Conservation (phyloP, 768 basidiomycete species). For the Lactarius tabidus region DNA sequence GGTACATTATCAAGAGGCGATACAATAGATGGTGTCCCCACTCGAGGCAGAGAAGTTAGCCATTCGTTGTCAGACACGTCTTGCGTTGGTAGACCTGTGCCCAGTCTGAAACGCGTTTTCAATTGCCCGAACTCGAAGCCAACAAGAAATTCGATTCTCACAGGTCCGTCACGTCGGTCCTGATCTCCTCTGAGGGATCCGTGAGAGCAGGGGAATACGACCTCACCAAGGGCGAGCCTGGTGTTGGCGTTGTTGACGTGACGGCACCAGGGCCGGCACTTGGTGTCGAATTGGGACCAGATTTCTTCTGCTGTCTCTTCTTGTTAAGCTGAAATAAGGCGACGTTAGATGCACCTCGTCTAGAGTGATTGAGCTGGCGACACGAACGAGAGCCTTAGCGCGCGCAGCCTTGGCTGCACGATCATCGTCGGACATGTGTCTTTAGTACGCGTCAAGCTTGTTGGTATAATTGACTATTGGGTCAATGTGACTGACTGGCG, state of each 20-base stretch:
- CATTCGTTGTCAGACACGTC: slow-evolving; percentile 45
- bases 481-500: not conserved
- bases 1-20: slow-evolving; percentile 26
- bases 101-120: slow-evolving; percentile 36
- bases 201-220: slow-evolving; percentile 31
- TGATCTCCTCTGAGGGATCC: slow-evolving; percentile 35
- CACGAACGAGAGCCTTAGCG: slow-evolving; percentile 73
- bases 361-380: not conserved
- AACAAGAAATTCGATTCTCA: slow-evolving; percentile 39
- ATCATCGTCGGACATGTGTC: slow-evolving; percentile 56
- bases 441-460: not conserved
- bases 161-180: slow-evolving; percentile 58
- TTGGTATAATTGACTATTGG: not conserved
- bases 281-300: slow-evolving; percentile 36
- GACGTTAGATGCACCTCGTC: slow-evolving; percentile 6
- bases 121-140: not conserved
- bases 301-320: slow-evolving; percentile 72
- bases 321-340: slow-evolving; percentile 64
- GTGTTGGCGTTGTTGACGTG: slow-evolving; percentile 39
- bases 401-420: slow-evolving; percentile 79
- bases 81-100: slow-evolving; percentile 33
- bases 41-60: slow-evolving; percentile 56
- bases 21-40: slow-evolving; percentile 30
- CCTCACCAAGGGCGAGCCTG: slow-evolving; percentile 38
- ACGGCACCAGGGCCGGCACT: slow-evolving; percentile 27